Evolutionary conservation across 345 rosid species (phyloP), one percentile per base, ranked within the genome.

Genomic region (Rhizophora apiculata): DNA sequence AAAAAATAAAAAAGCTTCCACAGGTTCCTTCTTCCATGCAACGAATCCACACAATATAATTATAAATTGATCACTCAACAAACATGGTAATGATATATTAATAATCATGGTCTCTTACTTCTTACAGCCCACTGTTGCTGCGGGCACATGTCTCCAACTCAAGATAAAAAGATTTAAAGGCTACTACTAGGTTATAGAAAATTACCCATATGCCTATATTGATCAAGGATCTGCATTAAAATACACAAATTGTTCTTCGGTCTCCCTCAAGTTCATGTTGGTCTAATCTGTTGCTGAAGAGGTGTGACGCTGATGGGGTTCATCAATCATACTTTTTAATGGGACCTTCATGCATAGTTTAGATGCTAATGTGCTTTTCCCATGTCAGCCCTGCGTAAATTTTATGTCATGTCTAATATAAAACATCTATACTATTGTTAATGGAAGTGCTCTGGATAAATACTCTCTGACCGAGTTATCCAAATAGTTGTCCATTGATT

Each of bases 11-110:
- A 77, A 77, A 68, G 85, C 81, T 82, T 78, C 73, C 83, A 71
- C 67, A 70, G 78, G 81, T 70, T 76, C 80, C 74, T 65, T 79
- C 77, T 75, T 81, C 76, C 72, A 79, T 83, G 80, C 83, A 84
- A 64, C 65, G 64, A 61, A 75, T 73, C 39, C 37, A 64, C 48
- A 57, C 79, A 64, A 65, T 79, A 83, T 76, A 73, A 85, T 85
- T 82, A 82, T 80, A 65, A 30, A 74, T 81, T 81, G 76, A 83
- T 85, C 80, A 83, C 80, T 81, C 82, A 74, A 22, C 27, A 74
- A 85, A 75, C 83, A 77, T 77, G 18, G 85, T 85, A 85, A 87
- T 87, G 82, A 87, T 87, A 74, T 77, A 78, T 78, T 70, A 83
- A 87, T 87, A 76, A 87, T 85, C 86, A 78, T 63, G 81, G 43